These are phyloP conservation scores for Mucor lusitanicus DNA, from an alignment of 371 early-diverging fungal genomes.

Conservation along the genomic window DNA sequence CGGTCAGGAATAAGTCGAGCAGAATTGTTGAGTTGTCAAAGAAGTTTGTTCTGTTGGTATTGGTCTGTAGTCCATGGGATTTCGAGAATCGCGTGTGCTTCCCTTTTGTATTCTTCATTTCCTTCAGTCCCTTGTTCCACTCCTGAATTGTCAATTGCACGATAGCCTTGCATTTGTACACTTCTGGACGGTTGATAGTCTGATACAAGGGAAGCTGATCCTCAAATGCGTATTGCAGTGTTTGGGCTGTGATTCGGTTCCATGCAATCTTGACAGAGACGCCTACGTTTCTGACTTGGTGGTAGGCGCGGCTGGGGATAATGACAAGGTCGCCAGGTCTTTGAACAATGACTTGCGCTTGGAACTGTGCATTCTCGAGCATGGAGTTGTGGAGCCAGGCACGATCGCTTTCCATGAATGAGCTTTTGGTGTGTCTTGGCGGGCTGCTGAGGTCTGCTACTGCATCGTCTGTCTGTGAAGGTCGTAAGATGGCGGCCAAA, in stretches of 20 bases:
- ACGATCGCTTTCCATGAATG: conserved; percentile 42
- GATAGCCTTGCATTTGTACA: conserved; percentile 40
- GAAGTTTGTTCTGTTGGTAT: not conserved
- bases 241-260: conserved; percentile 36
- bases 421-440: conserved; percentile 10
- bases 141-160: conserved; percentile 20
- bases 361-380: conserved; percentile 3
- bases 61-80: not conserved
- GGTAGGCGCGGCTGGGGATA: conserved; percentile 42
- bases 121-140: conserved; percentile 14
- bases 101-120: not conserved
- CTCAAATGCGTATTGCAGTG: conserved; percentile 23
- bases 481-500: conserved; percentile 8
- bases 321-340: conserved; percentile 40
- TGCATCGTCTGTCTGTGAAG: not conserved
- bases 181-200: conserved; percentile 34
- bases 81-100: not conserved
- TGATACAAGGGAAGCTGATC: conserved; percentile 38
- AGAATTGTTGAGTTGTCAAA: conserved; percentile 13
- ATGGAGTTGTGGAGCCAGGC: conserved; percentile 23
- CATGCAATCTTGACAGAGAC: conserved; percentile 41
- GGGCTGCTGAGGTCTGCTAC: not conserved
- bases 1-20: conserved; percentile 11
- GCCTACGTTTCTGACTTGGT: conserved; percentile 41
- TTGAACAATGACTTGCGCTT: conserved; percentile 31